These are phyloP conservation scores for Paecilomyces dactylethromorphus DNA, from an alignment of 2,329 filamentous ascomycete species.

Conservation along the genomic window DNA sequence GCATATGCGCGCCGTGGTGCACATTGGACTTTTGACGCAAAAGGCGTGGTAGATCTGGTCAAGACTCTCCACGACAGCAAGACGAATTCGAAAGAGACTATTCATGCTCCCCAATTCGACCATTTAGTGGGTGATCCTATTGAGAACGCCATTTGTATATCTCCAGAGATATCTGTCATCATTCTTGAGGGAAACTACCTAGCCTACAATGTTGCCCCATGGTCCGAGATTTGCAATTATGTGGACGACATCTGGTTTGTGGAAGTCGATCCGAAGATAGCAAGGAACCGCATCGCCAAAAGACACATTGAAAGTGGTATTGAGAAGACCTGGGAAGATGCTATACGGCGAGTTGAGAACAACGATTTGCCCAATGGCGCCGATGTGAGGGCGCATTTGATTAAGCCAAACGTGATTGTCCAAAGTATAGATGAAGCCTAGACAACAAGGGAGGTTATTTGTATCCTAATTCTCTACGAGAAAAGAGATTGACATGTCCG, in stretches of 20 bases:
- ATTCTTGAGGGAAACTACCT: constrained; percentile 21
- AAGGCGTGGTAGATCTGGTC: constrained; percentile 22
- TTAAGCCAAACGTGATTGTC: constrained; percentile 20
- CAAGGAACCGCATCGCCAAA: constrained; percentile 30
- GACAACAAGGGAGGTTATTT: background rate
- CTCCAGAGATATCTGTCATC: constrained; percentile 12
- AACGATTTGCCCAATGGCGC: constrained; percentile 34
- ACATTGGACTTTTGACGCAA: constrained; percentile 31
- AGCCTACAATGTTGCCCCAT: constrained; percentile 19
- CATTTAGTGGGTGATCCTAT: constrained; percentile 31
- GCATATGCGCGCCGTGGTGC: constrained; percentile 30
- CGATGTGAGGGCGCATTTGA: constrained; percentile 17
- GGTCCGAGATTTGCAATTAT: constrained; percentile 24
- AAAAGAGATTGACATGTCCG: no score
- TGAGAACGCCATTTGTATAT: constrained; percentile 20
- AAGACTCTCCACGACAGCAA: constrained; percentile 14
- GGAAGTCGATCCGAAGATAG: constrained; percentile 29
- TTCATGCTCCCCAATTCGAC: constrained; percentile 26
- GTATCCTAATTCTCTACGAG: no score
- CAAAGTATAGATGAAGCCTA: constrained; percentile 11
- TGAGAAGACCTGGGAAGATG: constrained; percentile 30
- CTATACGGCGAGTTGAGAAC: constrained; percentile 27
- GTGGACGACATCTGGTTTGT: constrained; percentile 40
- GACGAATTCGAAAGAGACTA: constrained; percentile 12
- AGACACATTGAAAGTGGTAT: constrained; percentile 37